Evolutionary conservation across 2,329 filamentous ascomycete genomes (phyloP), one percentile per base, ranked within the genome.

Genomic region (Thelonectria olida): DNA sequence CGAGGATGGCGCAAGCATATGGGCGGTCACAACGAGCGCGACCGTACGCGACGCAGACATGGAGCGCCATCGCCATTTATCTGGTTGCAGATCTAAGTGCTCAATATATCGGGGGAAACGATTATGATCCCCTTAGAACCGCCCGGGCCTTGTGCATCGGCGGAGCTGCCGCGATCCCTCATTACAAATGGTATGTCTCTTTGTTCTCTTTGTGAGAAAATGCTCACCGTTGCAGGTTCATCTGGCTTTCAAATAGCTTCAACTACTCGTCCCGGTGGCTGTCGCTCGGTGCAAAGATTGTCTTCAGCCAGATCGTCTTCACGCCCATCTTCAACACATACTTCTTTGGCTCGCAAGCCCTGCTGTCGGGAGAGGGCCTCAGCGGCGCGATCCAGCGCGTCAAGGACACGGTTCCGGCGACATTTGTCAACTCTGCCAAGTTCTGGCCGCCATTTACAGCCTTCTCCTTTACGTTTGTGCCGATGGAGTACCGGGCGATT

Each of bases 391-490:
- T 86, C 75, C 87, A 92, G 69, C 88, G 92, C 53, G 84, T 97
- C 61, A 85, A 85, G 67, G 83, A 88, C 60, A 94, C 93, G 0
- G 90, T 97, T 0, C 93, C 93, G 0, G 83, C 85, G 22, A 93
- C 90, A 72, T 87, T 92, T 73, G 75, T 88, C 73, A 97, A 96
- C 75, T 92, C 90, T 62, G 88, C 89, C 75, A 97, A 96, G 79
- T 77, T 97, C 22, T 97, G 94, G 94, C 95, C 94, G 0, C 88
- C 88, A 0, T 90, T 97, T 15, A 96, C 91, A 13, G 93, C 93
- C 0, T 90, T 97, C 73, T 94, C 85, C 75, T 96, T 97, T 72
- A 88, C 90, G n/a, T 96, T 92, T 71, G 81, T 97, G 5, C 87
- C 89, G 23, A 82, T 93, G 48, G 88, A 95, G 72, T 95, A 92